These are phyloP conservation scores for Picea mariana DNA, from an alignment of 83 land plant species.

Conservation along the genomic window DNA sequence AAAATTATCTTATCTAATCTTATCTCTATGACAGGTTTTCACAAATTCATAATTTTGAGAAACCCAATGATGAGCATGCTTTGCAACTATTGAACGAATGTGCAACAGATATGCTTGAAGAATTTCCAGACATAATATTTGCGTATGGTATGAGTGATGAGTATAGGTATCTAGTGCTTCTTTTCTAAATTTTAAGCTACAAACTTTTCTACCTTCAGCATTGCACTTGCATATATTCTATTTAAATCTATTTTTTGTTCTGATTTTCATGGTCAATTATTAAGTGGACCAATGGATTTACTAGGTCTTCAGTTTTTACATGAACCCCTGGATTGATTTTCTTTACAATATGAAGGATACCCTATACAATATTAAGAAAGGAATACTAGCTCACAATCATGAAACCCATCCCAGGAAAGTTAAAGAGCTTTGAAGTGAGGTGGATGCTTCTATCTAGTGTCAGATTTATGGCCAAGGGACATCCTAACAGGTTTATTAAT, in stretches of 20 bases:
- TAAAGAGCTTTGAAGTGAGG: not conserved
- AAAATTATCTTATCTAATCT: not conserved
- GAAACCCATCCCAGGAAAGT: too few relatives aligned
- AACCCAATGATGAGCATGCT: conserved; percentile 85
- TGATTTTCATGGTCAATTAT: too few relatives aligned
- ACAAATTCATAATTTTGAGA: conserved; percentile 74
- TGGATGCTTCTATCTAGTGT: not conserved
- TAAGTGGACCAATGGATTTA: too few relatives aligned
- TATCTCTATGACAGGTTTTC: conserved; percentile 62
- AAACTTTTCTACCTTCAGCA: too few relatives aligned
- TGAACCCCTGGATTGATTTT: too few relatives aligned
- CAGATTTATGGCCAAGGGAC: not conserved
- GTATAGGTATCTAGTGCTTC: conserved; percentile 60
- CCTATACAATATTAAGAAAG: too few relatives aligned
- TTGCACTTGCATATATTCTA: too few relatives aligned
- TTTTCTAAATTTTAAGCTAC: too few relatives aligned
- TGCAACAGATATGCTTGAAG: conserved; percentile 68
- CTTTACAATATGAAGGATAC: too few relatives aligned
- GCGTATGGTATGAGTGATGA: conserved; percentile 95
- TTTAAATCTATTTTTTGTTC: too few relatives aligned
- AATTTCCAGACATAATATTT: conserved; percentile 75
- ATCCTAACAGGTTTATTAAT: conserved; percentile 13
- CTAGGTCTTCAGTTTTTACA: too few relatives aligned
- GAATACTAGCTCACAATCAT: too few relatives aligned
- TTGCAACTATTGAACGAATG: conserved; percentile 87